Evolutionary conservation across 805 yeast genomes (phyloP), one percentile per base, ranked within the genome.

Genomic region (Lipomyces sp.): DNA sequence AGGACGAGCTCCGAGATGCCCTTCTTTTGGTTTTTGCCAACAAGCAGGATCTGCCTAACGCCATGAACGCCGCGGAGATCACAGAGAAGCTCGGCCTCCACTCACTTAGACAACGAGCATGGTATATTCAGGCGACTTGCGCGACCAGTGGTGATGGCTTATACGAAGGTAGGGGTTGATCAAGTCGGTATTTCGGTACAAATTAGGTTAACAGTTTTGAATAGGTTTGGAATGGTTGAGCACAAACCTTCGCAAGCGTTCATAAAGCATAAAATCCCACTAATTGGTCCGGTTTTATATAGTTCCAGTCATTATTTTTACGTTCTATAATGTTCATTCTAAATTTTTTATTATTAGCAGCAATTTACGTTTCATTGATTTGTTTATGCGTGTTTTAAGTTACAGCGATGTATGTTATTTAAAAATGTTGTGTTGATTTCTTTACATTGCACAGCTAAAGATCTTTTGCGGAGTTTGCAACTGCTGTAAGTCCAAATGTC

Each of bases 61-160:
- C 94, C 57, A 80, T 88, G 80, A 88, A 85, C 74, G 94, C 96
- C 60, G 87, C 87, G 76, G 94, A 92, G 74, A 81, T 92, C 69
- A 90, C 92, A 64, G 90, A 90, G 72, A 81, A 82, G 70, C 84
- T 92, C 67, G 86, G 88, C 65, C 82, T 93, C 77, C 80, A 84
- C 60, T 77, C 86, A 64, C 83, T 86, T 73, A 83, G 87, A 65
- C 86, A 85, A 61, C 94, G 92, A 75, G 82, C 88, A 63, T 93
- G 96, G 96, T 89, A 95, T 60, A 96, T 93, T 48, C 90, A 93
- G 67, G 97, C 97, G 30, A 88, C 96, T 34, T 88, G 92, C 72
- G 97, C 97, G 39, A 85, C 87, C 69, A 89, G 92, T 65, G 97
- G 97, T 34, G 92, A 92, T 64, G 98, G 97, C 18, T 82, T 92